phyloP scores from a whole-genome alignment of 768 basidiomycete species.

The Hygrophoropsis aurantiaca region DNA sequence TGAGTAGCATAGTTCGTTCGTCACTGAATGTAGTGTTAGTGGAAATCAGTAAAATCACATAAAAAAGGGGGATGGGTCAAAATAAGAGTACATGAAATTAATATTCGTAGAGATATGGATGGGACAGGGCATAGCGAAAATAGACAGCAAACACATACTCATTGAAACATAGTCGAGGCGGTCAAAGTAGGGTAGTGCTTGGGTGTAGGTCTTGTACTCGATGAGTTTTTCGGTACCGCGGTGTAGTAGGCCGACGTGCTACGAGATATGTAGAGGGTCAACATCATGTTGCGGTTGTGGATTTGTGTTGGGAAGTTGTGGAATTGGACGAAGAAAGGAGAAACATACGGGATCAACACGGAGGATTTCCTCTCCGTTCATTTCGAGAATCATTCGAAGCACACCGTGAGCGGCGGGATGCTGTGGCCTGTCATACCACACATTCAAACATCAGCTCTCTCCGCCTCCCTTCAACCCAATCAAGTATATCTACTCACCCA shows the following conservation, averaged over 20 bases:
- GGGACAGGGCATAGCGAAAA: too few relatives aligned
- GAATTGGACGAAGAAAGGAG: neutral
- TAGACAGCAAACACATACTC: conserved; percentile 82
- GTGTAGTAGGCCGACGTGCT: conserved; percentile 96
- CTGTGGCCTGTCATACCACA: conserved; percentile 65
- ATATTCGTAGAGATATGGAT: neutral
- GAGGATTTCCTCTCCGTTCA: conserved; percentile 95
- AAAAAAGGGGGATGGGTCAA: too few relatives aligned
- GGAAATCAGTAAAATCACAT: too few relatives aligned
- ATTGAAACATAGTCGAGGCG: conserved; percentile 99
- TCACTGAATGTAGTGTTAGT: conserved; percentile 83
- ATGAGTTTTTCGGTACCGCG: conserved; percentile 98
- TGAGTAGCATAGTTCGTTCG: conserved; percentile 96
- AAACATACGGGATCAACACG: conserved; percentile 75
- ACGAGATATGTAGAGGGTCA: too few relatives aligned
- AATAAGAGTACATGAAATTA: too few relatives aligned
- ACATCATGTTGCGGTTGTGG: conserved; percentile 5
- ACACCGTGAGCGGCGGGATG: conserved; percentile 99
- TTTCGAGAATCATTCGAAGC: conserved; percentile 92
- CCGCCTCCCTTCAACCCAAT: neutral
- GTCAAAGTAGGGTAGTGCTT: conserved; percentile 98
- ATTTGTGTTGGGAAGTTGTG: conserved; percentile 6
- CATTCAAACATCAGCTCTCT: conserved; percentile 3
- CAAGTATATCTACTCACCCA: conserved; percentile 57
- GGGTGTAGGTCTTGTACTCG: conserved; percentile 97